These are phyloP conservation scores for Gomphus bonarii DNA, from an alignment of 1,284 basidiomycete genomes.

Conservation along the genomic window DNA sequence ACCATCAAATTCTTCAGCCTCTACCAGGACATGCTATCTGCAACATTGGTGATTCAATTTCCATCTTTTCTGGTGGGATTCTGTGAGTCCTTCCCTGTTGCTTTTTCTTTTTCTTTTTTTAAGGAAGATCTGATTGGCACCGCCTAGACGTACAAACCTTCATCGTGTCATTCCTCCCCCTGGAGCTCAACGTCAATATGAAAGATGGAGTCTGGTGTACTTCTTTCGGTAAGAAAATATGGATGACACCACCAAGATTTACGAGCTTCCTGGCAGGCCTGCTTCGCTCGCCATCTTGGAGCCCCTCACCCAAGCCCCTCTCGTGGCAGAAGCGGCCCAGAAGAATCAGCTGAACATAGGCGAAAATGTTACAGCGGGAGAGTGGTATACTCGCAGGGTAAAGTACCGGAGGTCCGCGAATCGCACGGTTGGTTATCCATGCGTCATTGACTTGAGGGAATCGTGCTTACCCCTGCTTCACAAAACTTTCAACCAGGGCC, in stretches of 20 bases:
- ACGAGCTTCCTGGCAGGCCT: background rate
- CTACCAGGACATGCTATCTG: slow-evolving; percentile 49
- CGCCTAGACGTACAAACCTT: slow-evolving; percentile 34
- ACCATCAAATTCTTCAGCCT: slow-evolving; percentile 27
- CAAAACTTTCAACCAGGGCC: background rate
- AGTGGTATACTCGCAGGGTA: background rate
- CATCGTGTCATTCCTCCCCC: slow-evolving; percentile 44
- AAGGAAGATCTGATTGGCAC: background rate
- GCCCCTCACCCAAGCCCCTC: slow-evolving; percentile 3
- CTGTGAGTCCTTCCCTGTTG: slow-evolving; percentile 18
- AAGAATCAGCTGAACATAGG: background rate
- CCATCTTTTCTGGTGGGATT: slow-evolving; percentile 49
- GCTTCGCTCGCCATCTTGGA: background rate
- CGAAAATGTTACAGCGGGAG: background rate
- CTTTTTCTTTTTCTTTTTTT: too few species aligned
- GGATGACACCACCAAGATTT: too few species aligned
- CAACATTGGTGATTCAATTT: slow-evolving; percentile 49
- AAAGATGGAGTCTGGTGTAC: slow-evolving; percentile 52
- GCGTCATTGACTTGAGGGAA: background rate
- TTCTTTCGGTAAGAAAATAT: slow-evolving; percentile 32
- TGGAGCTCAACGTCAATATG: slow-evolving; percentile 30
- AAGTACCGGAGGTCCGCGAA: background rate
- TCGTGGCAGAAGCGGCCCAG: background rate
- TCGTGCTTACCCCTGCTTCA: background rate
- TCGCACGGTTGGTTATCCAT: background rate